Percentiles rank a stretch among this genome's conserved stretches.
Evolutionary conservation across 1,139 yeast genomes (phyloP).

Genomic region (Geotrichum macrosporum): DNA sequence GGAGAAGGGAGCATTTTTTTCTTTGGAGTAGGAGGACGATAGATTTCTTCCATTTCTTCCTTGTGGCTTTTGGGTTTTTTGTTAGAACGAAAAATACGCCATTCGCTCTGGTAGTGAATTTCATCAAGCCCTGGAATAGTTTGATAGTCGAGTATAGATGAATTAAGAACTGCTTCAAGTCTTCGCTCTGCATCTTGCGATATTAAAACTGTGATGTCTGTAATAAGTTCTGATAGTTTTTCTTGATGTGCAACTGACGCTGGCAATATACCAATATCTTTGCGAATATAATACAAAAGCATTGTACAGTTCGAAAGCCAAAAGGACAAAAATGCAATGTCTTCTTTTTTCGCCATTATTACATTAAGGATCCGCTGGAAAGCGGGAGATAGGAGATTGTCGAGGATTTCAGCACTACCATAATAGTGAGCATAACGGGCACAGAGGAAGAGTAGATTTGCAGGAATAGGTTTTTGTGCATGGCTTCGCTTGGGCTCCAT

Average conservation of each 20-base stretch:
- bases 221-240: slow-evolving; percentile 35
- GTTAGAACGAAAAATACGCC: slow-evolving; percentile 39
- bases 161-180: slow-evolving; percentile 37
- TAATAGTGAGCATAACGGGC: slow-evolving; percentile 42
- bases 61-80: slow-evolving; percentile 35
- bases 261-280: slow-evolving; percentile 37
- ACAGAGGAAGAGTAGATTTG: slow-evolving; percentile 42
- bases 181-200: slow-evolving; percentile 41
- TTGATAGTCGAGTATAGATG: slow-evolving; percentile 42
- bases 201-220: slow-evolving; percentile 37
- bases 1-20: slow-evolving; percentile 79
- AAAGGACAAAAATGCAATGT: slow-evolving; percentile 41
- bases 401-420: slow-evolving; percentile 38
- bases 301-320: slow-evolving; percentile 44
- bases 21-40: slow-evolving; percentile 68
- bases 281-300: slow-evolving; percentile 40
- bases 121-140: slow-evolving; percentile 45
- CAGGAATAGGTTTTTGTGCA: slow-evolving; percentile 42
- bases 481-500: slow-evolving; percentile 40
- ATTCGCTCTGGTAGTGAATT: slow-evolving; percentile 42
- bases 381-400: slow-evolving; percentile 37
- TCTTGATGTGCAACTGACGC: slow-evolving; percentile 36
- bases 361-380: slow-evolving; percentile 37
- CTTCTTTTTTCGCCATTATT: slow-evolving; percentile 36
- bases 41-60: slow-evolving; percentile 58